Conservation (phyloP, 805 yeast species). For the Monosporozyma yasuniensis region DNA sequence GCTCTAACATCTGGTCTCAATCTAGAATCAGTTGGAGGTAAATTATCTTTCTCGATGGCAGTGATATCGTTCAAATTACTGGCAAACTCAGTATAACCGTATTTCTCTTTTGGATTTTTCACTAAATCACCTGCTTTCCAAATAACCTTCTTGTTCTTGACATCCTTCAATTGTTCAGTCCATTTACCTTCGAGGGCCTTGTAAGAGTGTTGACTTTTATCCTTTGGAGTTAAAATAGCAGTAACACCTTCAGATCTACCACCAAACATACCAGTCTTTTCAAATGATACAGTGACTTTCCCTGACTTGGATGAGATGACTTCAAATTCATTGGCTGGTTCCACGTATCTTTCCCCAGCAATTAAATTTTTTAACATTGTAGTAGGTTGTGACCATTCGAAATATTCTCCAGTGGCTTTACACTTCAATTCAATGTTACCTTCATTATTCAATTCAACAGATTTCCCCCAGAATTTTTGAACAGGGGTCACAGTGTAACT, state of each 20-base stretch:
- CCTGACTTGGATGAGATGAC: constrained; percentile 62
- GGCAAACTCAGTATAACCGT: constrained; percentile 80
- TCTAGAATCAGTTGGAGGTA: constrained; percentile 87
- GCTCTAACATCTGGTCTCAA: constrained; percentile 73
- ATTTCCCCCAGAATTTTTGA: constrained; percentile 93
- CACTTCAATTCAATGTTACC: constrained; percentile 58
- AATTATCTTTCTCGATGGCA: constrained; percentile 46
- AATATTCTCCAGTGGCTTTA: constrained; percentile 53
- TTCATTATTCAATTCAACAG: constrained; percentile 68
- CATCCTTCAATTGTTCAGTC: constrained; percentile 57
- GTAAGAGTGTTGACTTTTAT: constrained; percentile 8
- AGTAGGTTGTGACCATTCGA: constrained; percentile 76
- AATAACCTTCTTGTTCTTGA: constrained; percentile 31
- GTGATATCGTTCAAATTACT: constrained; percentile 78
- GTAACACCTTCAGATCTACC: constrained; percentile 62
- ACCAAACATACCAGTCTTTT: constrained; percentile 73
- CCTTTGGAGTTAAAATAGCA: constrained; percentile 32
- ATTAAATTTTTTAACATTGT: constrained; percentile 76
- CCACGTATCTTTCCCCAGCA: constrained; percentile 92
- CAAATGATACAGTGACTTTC: constrained; percentile 64
- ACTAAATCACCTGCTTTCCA: constrained; percentile 71
- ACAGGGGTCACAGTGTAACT: constrained; percentile 59
- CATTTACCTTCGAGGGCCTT: constrained; percentile 56
- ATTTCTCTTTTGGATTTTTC: constrained; percentile 49
- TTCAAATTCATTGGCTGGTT: constrained; percentile 65